Evolutionary conservation across 768 basidiomycete species (phyloP).

Genomic region (Psilocybe subaeruginosa): DNA sequence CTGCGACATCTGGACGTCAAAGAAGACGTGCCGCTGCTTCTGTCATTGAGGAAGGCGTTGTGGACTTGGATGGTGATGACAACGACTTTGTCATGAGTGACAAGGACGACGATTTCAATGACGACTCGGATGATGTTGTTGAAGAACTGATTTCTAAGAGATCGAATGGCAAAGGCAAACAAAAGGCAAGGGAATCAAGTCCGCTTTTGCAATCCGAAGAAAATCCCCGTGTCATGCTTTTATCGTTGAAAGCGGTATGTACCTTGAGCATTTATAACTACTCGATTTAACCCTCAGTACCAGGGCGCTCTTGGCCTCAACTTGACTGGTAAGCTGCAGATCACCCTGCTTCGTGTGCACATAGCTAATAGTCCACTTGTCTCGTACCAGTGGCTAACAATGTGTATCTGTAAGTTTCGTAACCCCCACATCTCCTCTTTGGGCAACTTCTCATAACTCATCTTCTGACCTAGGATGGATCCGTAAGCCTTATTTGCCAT

Average conservation of each 20-base stretch:
- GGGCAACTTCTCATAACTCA: constrained; percentile 4
- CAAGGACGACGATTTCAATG: constrained; percentile 29
- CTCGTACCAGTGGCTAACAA: constrained; percentile 69
- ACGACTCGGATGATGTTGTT: constrained; percentile 33
- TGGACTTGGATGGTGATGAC: constrained; percentile 28
- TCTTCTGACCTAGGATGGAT: constrained; percentile 62
- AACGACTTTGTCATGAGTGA: constrained; percentile 36
- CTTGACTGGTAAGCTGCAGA: constrained; percentile 52
- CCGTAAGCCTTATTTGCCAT: constrained; percentile 53
- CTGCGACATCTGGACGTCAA: constrained; percentile 6
- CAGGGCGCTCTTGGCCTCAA: constrained; percentile 85
- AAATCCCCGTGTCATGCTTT: constrained; percentile 82
- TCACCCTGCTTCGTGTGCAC: background rate
- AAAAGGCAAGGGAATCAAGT: constrained; percentile 26
- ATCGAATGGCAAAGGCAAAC: constrained; percentile 39
- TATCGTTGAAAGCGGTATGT: constrained; percentile 77
- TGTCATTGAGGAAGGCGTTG: constrained; percentile 12
- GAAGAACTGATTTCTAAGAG: constrained; percentile 17
- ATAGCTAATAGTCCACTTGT: background rate
- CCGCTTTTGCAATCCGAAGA: constrained; percentile 26
- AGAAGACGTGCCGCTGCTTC: background rate
- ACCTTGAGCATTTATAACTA: background rate
- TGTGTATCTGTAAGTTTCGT: constrained; percentile 67
- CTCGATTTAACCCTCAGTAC: constrained; percentile 15
- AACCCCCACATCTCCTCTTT: background rate